phyloP scores from a whole-genome alignment of 179 eudicot genomes.

The Silene vulgaris region DNA sequence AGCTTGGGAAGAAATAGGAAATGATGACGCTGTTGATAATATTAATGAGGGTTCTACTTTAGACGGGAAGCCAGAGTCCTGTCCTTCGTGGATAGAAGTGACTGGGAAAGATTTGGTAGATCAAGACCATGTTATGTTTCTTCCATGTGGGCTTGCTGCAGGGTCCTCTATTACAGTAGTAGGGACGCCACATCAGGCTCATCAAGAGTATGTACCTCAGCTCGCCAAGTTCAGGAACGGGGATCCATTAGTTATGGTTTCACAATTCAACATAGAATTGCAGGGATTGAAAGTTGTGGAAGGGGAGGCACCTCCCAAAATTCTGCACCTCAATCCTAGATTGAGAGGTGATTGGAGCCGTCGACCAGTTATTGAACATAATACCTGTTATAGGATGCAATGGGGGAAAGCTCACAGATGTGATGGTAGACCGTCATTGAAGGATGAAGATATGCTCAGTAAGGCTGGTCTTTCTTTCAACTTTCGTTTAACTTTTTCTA shows the following conservation, averaged over 20 bases:
- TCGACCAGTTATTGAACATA: constrained; percentile 81
- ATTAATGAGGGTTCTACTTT: constrained; percentile 39
- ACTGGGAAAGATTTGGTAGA: constrained; percentile 53
- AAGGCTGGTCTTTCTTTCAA: constrained; percentile 31
- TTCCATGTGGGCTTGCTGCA: constrained; percentile 94
- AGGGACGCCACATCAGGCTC: constrained; percentile 83
- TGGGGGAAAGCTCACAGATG: constrained; percentile 97
- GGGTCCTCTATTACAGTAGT: constrained; percentile 91
- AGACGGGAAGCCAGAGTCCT: constrained; percentile 73
- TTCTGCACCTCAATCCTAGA: constrained; percentile 94
- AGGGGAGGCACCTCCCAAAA: constrained; percentile 97
- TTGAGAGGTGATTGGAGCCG: constrained; percentile 95
- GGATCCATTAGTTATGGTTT: constrained; percentile 59
- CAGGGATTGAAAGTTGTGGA: constrained; percentile 88
- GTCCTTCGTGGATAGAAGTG: constrained; percentile 69
- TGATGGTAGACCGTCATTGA: constrained; percentile 67
- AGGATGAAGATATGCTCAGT: constrained; percentile 78
- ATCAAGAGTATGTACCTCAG: constrained; percentile 76
- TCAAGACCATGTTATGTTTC: constrained; percentile 56
- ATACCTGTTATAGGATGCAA: constrained; percentile 98
- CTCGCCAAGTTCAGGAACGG: constrained; percentile 46
- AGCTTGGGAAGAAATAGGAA: constrained; percentile 72
- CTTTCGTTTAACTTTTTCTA: constrained; percentile 16
- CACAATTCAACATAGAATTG: constrained; percentile 90
- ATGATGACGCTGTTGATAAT: constrained; percentile 35